These are phyloP conservation scores for Tripterygium wilfordii DNA, from an alignment of 177 flowering plant species.

Conservation along the genomic window DNA sequence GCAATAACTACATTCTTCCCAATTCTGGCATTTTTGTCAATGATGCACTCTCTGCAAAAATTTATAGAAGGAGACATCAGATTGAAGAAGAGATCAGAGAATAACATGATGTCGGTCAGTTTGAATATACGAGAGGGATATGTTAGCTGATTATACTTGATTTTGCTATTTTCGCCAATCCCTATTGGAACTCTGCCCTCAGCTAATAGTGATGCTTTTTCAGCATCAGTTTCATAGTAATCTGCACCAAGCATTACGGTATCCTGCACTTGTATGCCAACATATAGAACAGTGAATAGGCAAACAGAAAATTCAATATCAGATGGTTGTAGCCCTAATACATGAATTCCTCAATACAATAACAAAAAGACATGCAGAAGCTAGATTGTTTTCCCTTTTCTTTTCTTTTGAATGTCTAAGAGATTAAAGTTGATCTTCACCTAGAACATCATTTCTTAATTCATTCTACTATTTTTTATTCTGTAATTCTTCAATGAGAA, in stretches of 20 bases:
- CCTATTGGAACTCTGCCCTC: slow-evolving; percentile 91
- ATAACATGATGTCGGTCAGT: neutral
- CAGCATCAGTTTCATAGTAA: slow-evolving; percentile 76
- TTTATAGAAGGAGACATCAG: no score
- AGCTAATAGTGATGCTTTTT: slow-evolving; percentile 56
- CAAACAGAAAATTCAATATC: neutral
- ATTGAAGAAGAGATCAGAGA: no score
- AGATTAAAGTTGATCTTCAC: no score
- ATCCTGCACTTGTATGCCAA: slow-evolving; percentile 46
- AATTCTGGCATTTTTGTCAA: slow-evolving; percentile 94
- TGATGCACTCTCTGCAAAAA: slow-evolving; percentile 66
- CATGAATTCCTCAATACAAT: no score
- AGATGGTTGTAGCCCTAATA: neutral
- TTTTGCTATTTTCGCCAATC: slow-evolving; percentile 82
- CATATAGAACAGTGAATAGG: neutral
- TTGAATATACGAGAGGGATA: no score
- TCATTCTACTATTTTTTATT: no score
- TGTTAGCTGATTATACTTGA: slow-evolving; percentile 43
- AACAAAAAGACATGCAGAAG: no score
- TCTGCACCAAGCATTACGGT: slow-evolving; percentile 98
- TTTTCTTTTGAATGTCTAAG: no score
- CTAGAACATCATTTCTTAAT: no score
- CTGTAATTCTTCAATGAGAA: no score
- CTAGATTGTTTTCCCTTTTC: no score
- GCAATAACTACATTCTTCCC: slow-evolving; percentile 78